Evolutionary conservation across 345 rosid species (phyloP).

Genomic region (Camelina hispida): DNA sequence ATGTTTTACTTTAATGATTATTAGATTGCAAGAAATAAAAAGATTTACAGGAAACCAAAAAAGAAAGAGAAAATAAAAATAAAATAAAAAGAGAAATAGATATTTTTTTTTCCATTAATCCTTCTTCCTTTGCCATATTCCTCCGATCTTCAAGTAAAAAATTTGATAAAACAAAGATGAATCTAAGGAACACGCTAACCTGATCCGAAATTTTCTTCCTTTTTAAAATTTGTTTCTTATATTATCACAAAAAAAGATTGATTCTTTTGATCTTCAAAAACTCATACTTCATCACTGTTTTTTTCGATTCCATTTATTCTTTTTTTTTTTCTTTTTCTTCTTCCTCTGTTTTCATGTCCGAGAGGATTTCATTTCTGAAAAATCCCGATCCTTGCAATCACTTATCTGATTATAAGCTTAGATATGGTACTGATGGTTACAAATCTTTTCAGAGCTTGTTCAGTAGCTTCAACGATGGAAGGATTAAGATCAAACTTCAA

Average conservation of each 20-base stretch:
- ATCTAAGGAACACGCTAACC: constrained; percentile 25
- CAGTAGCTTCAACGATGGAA: constrained; percentile 56
- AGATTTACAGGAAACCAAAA: constrained; percentile 20
- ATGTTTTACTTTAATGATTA: constrained; percentile 40
- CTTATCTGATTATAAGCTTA: constrained; percentile 78
- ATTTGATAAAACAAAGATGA: constrained; percentile 35
- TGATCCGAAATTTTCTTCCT: constrained; percentile 31
- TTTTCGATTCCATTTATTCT: not conserved
- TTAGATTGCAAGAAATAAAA: constrained; percentile 30
- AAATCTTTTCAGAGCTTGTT: constrained; percentile 55
- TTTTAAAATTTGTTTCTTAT: not conserved
- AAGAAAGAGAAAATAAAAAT: not conserved
- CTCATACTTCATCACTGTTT: not conserved
- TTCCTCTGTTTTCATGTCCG: constrained; percentile 51
- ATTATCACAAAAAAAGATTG: not conserved
- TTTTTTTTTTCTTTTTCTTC: not conserved
- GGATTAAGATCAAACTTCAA: constrained; percentile 50
- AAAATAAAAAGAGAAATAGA: constrained; percentile 23
- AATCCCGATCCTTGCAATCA: constrained; percentile 74
- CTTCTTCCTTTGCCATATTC: constrained; percentile 26
- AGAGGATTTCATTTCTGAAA: constrained; percentile 50
- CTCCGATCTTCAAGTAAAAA: constrained; percentile 34
- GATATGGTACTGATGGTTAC: constrained; percentile 61
- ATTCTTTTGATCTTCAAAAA: constrained; percentile 31
- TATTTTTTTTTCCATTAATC: constrained; percentile 13